These are phyloP conservation scores for Jamesozyma spencerorum DNA, from an alignment of 805 yeast species.

Conservation along the genomic window DNA sequence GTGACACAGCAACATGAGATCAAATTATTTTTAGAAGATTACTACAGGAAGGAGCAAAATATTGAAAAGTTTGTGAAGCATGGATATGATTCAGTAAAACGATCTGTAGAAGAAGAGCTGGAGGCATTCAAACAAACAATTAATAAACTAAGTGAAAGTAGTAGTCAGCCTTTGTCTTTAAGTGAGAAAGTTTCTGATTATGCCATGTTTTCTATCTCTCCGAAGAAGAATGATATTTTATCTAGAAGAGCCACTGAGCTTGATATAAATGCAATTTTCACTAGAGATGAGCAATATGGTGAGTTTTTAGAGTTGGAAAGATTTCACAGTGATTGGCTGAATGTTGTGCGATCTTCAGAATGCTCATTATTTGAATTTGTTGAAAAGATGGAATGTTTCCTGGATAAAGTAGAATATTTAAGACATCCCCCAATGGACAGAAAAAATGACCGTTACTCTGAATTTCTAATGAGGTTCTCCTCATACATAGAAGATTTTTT, in stretches of 20 bases:
- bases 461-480: constrained; percentile 39
- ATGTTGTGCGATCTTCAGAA: constrained; percentile 31
- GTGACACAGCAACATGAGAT: constrained; percentile 63
- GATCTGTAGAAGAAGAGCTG: not conserved
- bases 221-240: constrained; percentile 26
- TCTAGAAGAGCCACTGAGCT: constrained; percentile 45
- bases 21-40: constrained; percentile 39
- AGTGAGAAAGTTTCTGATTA: constrained; percentile 11
- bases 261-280: constrained; percentile 41
- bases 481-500: constrained; percentile 44
- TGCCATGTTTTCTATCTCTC: constrained; percentile 21
- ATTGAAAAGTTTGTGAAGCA: constrained; percentile 9
- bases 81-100: not conserved
- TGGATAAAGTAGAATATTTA: constrained; percentile 10
- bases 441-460: constrained; percentile 30
- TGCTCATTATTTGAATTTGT: constrained; percentile 45
- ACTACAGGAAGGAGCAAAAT: constrained; percentile 28
- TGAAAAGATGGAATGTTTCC: constrained; percentile 34
- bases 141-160: constrained; percentile 19
- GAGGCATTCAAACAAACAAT: constrained; percentile 32
- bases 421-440: constrained; percentile 24
- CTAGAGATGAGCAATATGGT: constrained; percentile 57
- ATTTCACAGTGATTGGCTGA: constrained; percentile 46
- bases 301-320: constrained; percentile 47
- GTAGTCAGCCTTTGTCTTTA: not conserved